Percentiles rank a stretch among this genome's conserved stretches.
These are phyloP conservation scores for Moricandia moricandioides DNA, from an alignment of 345 rosid genomes.

Conservation along the genomic window DNA sequence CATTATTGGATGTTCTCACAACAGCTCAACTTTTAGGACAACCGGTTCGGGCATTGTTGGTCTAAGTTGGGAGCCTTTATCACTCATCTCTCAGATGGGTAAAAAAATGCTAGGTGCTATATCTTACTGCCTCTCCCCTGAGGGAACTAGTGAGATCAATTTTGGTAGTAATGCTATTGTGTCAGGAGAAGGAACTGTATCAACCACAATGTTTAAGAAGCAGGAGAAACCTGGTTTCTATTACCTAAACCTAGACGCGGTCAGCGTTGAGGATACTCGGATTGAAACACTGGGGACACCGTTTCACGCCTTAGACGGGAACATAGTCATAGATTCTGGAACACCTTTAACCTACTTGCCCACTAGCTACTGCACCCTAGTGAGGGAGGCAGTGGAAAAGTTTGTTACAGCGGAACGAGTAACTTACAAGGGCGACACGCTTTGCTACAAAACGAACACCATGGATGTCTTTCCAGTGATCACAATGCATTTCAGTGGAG, in stretches of 20 bases:
- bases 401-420: not conserved
- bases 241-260: conserved; percentile 19
- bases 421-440: not conserved
- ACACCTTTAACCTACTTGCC: not conserved
- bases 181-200: not conserved
- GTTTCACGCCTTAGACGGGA: conserved; percentile 1
- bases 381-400: not conserved
- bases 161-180: conserved; percentile 6
- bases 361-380: not conserved
- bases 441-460: not conserved
- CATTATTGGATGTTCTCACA: conserved; percentile 14
- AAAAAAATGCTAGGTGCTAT: not conserved
- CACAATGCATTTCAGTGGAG: conserved; percentile 7
- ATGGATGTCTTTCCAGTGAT: not conserved
- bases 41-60: conserved; percentile 7
- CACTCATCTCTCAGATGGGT: conserved; percentile 18
- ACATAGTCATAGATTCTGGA: conserved; percentile 17
- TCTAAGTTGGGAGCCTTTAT: not conserved
- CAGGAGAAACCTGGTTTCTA: not conserved
- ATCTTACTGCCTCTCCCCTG: conserved; percentile 16
- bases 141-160: conserved; percentile 18
- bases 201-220: conserved; percentile 1
- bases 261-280: not conserved
- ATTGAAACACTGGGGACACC: conserved; percentile 21
- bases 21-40: not conserved